Evolutionary conservation across 495 filamentous ascomycete species (phyloP).

Genomic region (Bryoglossum gracile): DNA sequence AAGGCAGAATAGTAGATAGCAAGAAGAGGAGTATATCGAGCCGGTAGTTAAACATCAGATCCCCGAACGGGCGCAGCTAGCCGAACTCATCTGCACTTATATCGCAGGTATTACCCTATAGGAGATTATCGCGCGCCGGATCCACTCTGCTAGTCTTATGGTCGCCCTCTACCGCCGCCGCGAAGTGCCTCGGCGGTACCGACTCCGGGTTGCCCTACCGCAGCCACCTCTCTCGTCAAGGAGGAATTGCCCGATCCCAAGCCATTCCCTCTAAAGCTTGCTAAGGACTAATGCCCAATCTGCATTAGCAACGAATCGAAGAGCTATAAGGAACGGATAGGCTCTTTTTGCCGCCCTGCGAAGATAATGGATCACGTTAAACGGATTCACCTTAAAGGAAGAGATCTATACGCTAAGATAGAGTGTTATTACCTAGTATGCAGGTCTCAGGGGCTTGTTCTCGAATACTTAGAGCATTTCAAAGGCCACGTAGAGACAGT

Average conservation of each 20-base stretch:
- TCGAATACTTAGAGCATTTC: too few species aligned
- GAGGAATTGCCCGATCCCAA: background rate
- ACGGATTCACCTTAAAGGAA: conserved; percentile 4
- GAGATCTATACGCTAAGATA: background rate
- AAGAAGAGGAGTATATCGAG: background rate
- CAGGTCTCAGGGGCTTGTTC: conserved; percentile 8
- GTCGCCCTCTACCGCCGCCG: background rate
- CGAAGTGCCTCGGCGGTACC: background rate
- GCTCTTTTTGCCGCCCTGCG: conserved; percentile 1
- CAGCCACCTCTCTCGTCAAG: background rate
- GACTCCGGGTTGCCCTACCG: background rate
- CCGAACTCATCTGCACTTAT: background rate
- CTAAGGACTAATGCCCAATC: conserved; percentile 4
- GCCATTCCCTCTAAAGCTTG: conserved; percentile 9
- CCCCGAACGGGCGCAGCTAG: background rate
- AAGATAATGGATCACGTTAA: conserved; percentile 10
- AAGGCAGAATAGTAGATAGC: background rate
- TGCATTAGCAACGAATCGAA: conserved; percentile 14
- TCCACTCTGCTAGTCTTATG: background rate
- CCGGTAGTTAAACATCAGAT: background rate
- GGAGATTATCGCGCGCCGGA: background rate
- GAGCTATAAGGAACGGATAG: conserved; percentile 9
- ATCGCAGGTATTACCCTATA: background rate
- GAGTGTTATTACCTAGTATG: conserved; percentile 1
- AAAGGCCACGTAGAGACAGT: conserved; percentile 7